Base-by-base conservation (phyloP, 805 yeast species). In the Lachancea thermotolerans region DNA sequence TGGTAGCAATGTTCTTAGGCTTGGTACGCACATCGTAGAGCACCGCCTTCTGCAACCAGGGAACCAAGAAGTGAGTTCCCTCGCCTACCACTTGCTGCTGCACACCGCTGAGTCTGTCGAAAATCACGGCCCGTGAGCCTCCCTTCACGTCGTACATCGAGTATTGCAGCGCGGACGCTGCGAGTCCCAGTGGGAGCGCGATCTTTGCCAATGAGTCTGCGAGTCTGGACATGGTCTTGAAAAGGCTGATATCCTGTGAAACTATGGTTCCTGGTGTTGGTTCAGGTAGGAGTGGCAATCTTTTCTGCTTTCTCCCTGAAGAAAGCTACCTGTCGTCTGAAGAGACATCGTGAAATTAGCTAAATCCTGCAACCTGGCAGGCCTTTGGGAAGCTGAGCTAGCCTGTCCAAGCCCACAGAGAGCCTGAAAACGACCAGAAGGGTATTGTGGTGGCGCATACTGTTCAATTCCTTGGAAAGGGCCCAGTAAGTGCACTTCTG, bases 91-190 rank as follows among this genome's bases (percentile, higher is more conserved):
- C 97, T n/a, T 71, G 70, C 57, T 80, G 81, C 65, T 86, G 84
- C 43, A 93, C 95, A 70, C 99, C 99, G 37, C 75, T 70, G 47
- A 93, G 67, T 57, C 99, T 76, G 71, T 93, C 98, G 62, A 93
- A 93, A 51, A 93, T 85, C 44, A 93, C 95, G 18, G 97, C 99
- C 64, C 99, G 76, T 47, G 86, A 78, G 45, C 99, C 99, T 49
- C 99, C 99, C 61, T 84, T 81, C 33, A 93, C 99, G 61, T 93
- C 98, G 64, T 88, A 93, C 69, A 93, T 72, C 27, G 97, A 81
- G 56, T 84, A 79, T 61, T 88, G 91, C 8, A 82, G 84, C 10
- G 84, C 81, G 32, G 87, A 72, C 42, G 82, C 63, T 16, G 84
- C 81, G 11, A 82, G 60, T 58, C 90, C 90, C 3, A 76, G 74